These are phyloP conservation scores for Suhomyces bokatorum DNA, from an alignment of 1,139 yeast species.

Conservation along the genomic window DNA sequence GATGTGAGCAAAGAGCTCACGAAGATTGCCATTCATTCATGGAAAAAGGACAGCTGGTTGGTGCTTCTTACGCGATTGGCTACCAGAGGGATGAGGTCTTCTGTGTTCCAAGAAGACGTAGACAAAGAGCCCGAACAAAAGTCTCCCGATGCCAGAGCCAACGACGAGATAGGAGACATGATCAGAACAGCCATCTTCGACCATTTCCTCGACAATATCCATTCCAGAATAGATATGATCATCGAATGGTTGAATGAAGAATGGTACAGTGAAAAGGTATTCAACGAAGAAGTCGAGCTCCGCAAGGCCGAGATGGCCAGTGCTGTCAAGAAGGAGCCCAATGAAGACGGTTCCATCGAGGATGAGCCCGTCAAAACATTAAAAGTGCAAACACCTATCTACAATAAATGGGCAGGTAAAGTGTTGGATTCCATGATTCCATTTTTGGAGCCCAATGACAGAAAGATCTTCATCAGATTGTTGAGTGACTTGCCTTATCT, in stretches of 20 bases:
- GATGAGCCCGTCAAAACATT: slow-evolving; percentile 11
- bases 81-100: slow-evolving; percentile 66
- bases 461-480: slow-evolving; percentile 76
- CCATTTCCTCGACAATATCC: slow-evolving; percentile 73
- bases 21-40: slow-evolving; percentile 56
- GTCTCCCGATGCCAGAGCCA: slow-evolving; percentile 19
- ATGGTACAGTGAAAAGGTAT: slow-evolving; percentile 75
- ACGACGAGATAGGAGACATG: slow-evolving; percentile 52
- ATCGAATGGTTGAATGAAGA: slow-evolving; percentile 96
- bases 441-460: slow-evolving; percentile 75
- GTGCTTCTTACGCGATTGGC: slow-evolving; percentile 73
- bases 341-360: slow-evolving; percentile 11
- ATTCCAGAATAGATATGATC: slow-evolving; percentile 70
- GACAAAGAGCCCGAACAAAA: slow-evolving; percentile 4
- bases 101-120: slow-evolving; percentile 20
- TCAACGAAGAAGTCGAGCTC: slow-evolving; percentile 29
- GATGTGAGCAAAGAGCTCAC: slow-evolving; percentile 40
- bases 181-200: slow-evolving; percentile 72
- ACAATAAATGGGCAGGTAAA: slow-evolving; percentile 67
- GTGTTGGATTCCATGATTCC: slow-evolving; percentile 82
- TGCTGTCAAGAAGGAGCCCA: slow-evolving; percentile 18
- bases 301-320: slow-evolving; percentile 18
- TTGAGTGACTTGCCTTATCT: slow-evolving; percentile 85
- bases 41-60: slow-evolving; percentile 79
- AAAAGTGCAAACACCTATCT: slow-evolving; percentile 44